Base-by-base conservation (phyloP, 306 rosid genomes). In the Rosa persica region DNA sequence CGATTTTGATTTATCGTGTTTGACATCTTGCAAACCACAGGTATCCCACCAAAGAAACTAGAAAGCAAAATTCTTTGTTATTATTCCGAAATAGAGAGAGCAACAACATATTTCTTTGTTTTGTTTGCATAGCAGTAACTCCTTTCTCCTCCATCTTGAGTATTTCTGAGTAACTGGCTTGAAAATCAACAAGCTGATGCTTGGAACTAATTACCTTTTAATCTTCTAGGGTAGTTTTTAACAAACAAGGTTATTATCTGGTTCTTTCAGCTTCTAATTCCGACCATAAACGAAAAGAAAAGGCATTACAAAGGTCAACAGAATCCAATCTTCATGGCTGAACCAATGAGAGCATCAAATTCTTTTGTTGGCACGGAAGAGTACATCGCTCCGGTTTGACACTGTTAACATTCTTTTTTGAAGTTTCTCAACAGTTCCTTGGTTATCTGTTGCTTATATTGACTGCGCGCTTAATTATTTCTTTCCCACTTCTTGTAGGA, bases 291-390 rank as follows among this genome's bases (percentile, higher is more conserved):
- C 49, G 92, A 85, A 49, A 90, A 92, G 90, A 95, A 89, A 76
- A 89, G 69, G 78, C 81, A 84, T 22, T 81, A 83, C n/a, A 93
- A 80, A 83, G 16, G 55, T 82, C 98, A 86, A 73, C 89, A 87
- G 61, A 60, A 73, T 83, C 98, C 96, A 58, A 78, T 91, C 76
- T 95, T 95, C 79, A 85, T 93, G 90, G 97, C 98, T n/a, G 99
- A 95, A 87, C 99, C 99, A 7, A 90, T 90, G 97, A 82, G 97
- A 87, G 99, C 99, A 19, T 95, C 99, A 46, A 95, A 95, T 87
- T 95, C 99, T 75, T 95, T 95, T 52, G 99, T 95, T 67, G 99
- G 99, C 80, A 95, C 99, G 6, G 99, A 95, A 80, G 99, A 95
- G 88, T 95, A 95, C 90, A 95, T 95, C 38, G 99, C 99, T 64